Evolutionary conservation across 2,329 filamentous ascomycete genomes (phyloP).

Genomic region (Penicillium sp.): DNA sequence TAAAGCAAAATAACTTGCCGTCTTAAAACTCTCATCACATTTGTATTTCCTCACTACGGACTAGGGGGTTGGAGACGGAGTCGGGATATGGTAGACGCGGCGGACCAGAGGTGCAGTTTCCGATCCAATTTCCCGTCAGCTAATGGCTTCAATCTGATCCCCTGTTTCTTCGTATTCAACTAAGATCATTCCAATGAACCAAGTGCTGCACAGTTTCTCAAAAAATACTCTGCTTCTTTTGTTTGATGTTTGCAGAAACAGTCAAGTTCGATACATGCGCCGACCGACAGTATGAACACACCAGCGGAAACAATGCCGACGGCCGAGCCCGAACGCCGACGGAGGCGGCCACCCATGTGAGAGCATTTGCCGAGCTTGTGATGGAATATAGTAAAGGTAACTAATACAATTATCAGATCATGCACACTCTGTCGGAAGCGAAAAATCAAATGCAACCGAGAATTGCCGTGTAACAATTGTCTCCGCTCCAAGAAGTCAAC

Average conservation of each 20-base stretch:
- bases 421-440: conserved; percentile 60
- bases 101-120: conserved; percentile 26
- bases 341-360: conserved; percentile 49
- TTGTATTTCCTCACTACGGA: too few relatives aligned
- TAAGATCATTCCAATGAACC: background rate
- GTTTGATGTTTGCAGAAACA: background rate
- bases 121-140: background rate
- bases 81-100: conserved; percentile 26
- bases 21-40: background rate
- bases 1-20: background rate
- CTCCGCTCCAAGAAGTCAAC: conserved; percentile 40
- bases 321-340: conserved; percentile 34
- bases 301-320: conserved; percentile 11
- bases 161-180: background rate
- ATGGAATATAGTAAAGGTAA: background rate
- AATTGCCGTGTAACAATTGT: conserved; percentile 61
- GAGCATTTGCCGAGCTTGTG: conserved; percentile 4
- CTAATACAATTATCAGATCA: conserved; percentile 40
- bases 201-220: background rate
- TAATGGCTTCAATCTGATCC: background rate
- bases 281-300: background rate
- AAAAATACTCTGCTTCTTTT: background rate
- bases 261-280: background rate
- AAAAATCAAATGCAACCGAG: conserved; percentile 64
- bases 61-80: background rate